Percentiles rank a stretch among this genome's conserved stretches.
Evolutionary conservation across 1,284 basidiomycete species (phyloP).

Genomic region (Ceratobasidium sp.): DNA sequence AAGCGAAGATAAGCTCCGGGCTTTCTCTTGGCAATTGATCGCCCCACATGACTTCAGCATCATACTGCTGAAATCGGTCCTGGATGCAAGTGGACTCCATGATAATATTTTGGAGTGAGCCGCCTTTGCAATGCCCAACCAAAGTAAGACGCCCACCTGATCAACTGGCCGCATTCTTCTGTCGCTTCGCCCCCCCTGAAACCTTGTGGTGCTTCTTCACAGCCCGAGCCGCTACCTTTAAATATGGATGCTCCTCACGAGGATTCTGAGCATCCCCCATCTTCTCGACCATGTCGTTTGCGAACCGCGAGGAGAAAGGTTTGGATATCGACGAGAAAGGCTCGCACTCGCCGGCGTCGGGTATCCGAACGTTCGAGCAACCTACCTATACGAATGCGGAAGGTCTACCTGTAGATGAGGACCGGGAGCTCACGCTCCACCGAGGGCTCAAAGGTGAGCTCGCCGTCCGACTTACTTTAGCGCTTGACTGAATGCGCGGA

Average conservation of each 20-base stretch:
- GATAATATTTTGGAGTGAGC: neutral
- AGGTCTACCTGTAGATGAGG: conserved; percentile 38
- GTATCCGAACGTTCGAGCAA: conserved; percentile 18
- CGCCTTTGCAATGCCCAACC: neutral
- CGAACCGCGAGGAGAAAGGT: conserved; percentile 24
- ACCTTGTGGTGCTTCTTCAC: conserved; percentile 22
- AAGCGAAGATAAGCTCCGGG: conserved; percentile 35
- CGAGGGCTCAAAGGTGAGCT: conserved; percentile 68
- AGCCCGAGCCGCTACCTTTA: conserved; percentile 8
- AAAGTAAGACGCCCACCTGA: neutral
- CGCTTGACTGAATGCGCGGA: neutral
- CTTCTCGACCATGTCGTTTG: conserved; percentile 34
- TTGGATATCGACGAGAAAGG: conserved; percentile 24
- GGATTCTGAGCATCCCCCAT: conserved; percentile 7
- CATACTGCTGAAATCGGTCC: neutral
- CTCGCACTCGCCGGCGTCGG: conserved; percentile 28
- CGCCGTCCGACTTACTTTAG: neutral
- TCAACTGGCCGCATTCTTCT: conserved; percentile 13
- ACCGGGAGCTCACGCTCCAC: conserved; percentile 61
- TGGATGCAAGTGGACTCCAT: neutral
- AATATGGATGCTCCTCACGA: conserved; percentile 8
- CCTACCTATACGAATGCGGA: conserved; percentile 21
- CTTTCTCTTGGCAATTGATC: conserved; percentile 32
- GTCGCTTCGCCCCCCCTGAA: conserved; percentile 33
- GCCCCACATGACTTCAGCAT: conserved; percentile 20